phyloP scores from a whole-genome alignment of 2,329 filamentous ascomycete species.

The Cladosporium cucumerinum region DNA sequence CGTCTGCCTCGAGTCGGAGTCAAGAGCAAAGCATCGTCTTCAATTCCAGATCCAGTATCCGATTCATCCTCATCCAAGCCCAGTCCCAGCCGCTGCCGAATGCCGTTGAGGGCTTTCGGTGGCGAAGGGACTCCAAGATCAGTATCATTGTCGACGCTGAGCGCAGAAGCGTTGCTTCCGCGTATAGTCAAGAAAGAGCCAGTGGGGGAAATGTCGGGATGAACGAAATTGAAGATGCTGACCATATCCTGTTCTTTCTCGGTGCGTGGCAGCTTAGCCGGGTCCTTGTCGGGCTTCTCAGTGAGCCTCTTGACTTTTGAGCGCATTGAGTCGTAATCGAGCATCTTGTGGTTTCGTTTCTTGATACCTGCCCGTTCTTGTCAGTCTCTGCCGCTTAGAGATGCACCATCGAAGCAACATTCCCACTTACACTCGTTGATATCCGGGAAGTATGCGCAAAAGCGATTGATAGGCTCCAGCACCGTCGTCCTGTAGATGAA shows the following conservation, averaged over 20 bases:
- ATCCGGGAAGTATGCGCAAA: conserved; percentile 98
- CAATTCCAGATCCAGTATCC: not conserved
- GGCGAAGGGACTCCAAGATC: conserved; percentile 25
- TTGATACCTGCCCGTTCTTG: conserved; percentile 66
- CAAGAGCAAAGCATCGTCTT: not conserved
- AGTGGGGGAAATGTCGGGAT: not conserved
- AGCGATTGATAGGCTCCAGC: conserved; percentile 89
- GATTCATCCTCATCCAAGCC: not conserved
- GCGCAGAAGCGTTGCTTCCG: conserved; percentile 14
- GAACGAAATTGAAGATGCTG: conserved; percentile 20
- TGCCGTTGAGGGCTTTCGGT: conserved; percentile 28
- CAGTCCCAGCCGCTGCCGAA: conserved; percentile 17
- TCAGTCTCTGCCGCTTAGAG: no score
- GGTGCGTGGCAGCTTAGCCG: conserved; percentile 88
- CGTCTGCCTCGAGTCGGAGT: conserved; percentile 3
- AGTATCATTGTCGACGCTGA: conserved; percentile 6
- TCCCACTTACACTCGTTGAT: conserved; percentile 80
- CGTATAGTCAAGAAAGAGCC: not conserved
- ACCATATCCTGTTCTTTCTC: conserved; percentile 92
- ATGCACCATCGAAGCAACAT: no score
- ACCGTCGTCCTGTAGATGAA: conserved; percentile 68
- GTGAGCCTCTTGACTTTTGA: conserved; percentile 95
- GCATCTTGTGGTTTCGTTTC: conserved; percentile 96
- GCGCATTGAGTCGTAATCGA: conserved; percentile 95
- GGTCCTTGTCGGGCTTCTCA: conserved; percentile 98